Percentiles rank a stretch among this genome's conserved stretches.
Evolutionary conservation across 192 early-diverging fungal species (phyloP).

Genomic region (Backusella mclennaniae): DNA sequence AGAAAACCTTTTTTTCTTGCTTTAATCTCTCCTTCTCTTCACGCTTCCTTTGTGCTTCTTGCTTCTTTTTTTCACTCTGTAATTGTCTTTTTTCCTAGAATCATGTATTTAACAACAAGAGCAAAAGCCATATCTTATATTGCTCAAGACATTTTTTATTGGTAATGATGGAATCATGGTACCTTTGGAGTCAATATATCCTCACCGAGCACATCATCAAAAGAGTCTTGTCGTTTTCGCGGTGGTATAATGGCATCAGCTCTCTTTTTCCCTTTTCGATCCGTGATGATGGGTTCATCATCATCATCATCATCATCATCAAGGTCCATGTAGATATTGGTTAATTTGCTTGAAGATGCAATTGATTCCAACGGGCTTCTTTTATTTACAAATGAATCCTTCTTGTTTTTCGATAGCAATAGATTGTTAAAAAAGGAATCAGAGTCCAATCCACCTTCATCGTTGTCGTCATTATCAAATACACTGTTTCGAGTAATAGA

Average conservation of each 20-base stretch:
- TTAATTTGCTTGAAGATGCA: neutral
- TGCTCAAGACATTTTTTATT: neutral
- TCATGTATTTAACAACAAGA: neutral
- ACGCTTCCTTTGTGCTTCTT: neutral
- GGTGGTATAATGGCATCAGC: neutral
- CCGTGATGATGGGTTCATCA: neutral
- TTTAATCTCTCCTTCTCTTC: neutral
- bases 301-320: neutral
- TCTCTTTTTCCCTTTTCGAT: neutral
- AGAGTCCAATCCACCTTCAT: neutral
- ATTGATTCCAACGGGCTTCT: neutral
- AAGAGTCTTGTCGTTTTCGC: neutral
- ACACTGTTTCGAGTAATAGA: neutral
- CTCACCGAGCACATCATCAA: neutral
- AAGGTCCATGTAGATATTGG: neutral
- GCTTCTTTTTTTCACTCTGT: slow-evolving; percentile 10
- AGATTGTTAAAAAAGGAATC: neutral
- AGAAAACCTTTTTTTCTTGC: neutral
- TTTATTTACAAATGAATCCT: neutral
- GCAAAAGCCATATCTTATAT: neutral
- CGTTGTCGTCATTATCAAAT: neutral
- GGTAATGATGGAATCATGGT: neutral
- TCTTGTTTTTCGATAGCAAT: neutral
- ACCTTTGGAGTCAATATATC: neutral
- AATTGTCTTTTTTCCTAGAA: neutral